phyloP scores from a whole-genome alignment of 2,329 filamentous ascomycete species.

The Penicillium corylophilum region DNA sequence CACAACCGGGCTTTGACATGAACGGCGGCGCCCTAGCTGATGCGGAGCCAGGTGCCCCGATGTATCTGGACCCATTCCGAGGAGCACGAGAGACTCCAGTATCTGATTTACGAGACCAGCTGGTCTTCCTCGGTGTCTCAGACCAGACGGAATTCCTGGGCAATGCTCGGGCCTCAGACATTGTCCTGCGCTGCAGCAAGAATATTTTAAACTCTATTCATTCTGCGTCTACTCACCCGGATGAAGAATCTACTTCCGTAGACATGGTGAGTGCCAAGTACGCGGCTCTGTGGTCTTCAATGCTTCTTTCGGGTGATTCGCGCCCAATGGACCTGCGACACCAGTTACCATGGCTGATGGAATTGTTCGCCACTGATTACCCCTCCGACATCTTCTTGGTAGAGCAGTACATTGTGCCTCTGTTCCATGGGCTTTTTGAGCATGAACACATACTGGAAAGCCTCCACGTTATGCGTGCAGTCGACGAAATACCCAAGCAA shows the following conservation, averaged over 20 bases:
- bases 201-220: conserved; percentile 77
- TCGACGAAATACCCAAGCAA: conserved; percentile 57
- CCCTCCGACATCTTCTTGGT: conserved; percentile 72
- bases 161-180: conserved; percentile 63
- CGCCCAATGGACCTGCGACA: conserved; percentile 56
- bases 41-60: conserved; percentile 47
- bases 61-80: conserved; percentile 83
- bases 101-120: conserved; percentile 57
- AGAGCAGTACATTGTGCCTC: conserved; percentile 64
- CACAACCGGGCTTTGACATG: conserved; percentile 60
- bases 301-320: conserved; percentile 51
- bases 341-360: conserved; percentile 63
- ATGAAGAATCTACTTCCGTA: conserved; percentile 35
- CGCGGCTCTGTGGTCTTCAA: conserved; percentile 69
- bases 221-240: conserved; percentile 43
- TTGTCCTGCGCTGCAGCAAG: conserved; percentile 72
- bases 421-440: conserved; percentile 54
- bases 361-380: conserved; percentile 63
- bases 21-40: conserved; percentile 47
- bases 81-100: conserved; percentile 65
- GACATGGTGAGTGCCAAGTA: conserved; percentile 66
- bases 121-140: conserved; percentile 55
- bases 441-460: conserved; percentile 55
- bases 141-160: conserved; percentile 56
- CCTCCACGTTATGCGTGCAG: conserved; percentile 55